Evolutionary conservation across 2,329 filamentous ascomycete species (phyloP), one percentile per base, ranked within the genome.

Genomic region (Dactylellina haptotyla): DNA sequence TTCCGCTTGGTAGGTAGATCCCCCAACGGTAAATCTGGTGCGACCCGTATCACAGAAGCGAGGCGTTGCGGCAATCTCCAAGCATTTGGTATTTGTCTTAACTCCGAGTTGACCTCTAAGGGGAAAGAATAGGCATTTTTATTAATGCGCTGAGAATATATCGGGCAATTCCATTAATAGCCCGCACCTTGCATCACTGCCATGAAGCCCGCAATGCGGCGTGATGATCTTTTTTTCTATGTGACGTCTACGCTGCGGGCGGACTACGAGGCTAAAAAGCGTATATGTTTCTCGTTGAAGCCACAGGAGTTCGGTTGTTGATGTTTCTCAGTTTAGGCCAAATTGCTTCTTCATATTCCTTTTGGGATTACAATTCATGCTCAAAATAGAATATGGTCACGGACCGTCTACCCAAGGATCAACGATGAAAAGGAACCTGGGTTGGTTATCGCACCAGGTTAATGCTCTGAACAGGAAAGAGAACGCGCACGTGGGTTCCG

Each of bases 311-410:
- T 25, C 32, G 8, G 16, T 20, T n/a, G 20, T 6, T n/a, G 9
- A 12, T 14, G 37, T n/a, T 23, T 61, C 20, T 20, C 23, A 28
- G 59, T 64, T 64, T 64, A 14, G 32, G 45, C 14, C 56, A 54
- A 43, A 54, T 41, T 50, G 46, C 23, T 30, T 28, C 25, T 26
- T 50, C n/a, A n/a, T 23, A 30, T 34, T 45, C 57, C 30, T 56
- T 41, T 25, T 50, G 23, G 16, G 26, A 32, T 18, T 14, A n/a
- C 34, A 28, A 20, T 41, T 59, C 18, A 37, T 56, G 28, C 26
- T 32, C 37, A 59, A 59, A 64, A 72, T 72, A 72, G 67, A 72
- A 64, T 37, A 43, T 59, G n/a, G 20, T 45, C 58, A 58, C 45
- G 45, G 58, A 64, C 66, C 30, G 65, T 41, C 32, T 51, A 57